A percentile compares a stretch with the other conserved stretches of the same genome.
Evolutionary conservation across 495 filamentous ascomycete species (phyloP).

Genomic region (Staphylotrichum tortipilum): DNA sequence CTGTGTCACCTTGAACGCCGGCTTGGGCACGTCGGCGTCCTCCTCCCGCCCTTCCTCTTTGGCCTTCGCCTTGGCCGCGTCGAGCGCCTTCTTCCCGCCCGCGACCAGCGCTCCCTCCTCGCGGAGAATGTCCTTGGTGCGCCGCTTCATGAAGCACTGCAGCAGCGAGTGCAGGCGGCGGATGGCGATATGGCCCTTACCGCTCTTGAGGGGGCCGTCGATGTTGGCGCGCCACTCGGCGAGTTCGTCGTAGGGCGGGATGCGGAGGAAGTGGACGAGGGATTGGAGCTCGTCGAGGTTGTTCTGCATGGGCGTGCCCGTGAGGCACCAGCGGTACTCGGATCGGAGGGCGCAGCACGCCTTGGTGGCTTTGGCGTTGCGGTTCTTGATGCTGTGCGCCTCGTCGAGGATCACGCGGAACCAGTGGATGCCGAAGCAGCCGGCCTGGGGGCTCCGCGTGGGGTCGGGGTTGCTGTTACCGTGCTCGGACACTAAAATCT

Average conservation of each 20-base stretch:
- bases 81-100: slow-evolving; percentile 48
- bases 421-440: slow-evolving; percentile 88
- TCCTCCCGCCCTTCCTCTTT: slow-evolving; percentile 41
- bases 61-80: slow-evolving; percentile 36
- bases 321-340: slow-evolving; percentile 90
- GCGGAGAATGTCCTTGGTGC: slow-evolving; percentile 91
- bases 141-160: slow-evolving; percentile 92
- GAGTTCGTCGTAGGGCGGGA: slow-evolving; percentile 79
- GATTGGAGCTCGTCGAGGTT: slow-evolving; percentile 96
- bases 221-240: slow-evolving; percentile 82
- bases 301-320: slow-evolving; percentile 94
- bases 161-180: slow-evolving; percentile 71
- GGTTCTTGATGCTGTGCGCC: slow-evolving; percentile 96
- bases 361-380: slow-evolving; percentile 87
- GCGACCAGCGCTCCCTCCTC: slow-evolving; percentile 66
- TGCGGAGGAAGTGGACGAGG: slow-evolving; percentile 84
- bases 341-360: slow-evolving; percentile 72
- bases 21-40: slow-evolving; percentile 27
- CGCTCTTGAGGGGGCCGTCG: slow-evolving; percentile 72
- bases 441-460: slow-evolving; percentile 54
- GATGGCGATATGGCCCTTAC: slow-evolving; percentile 81
- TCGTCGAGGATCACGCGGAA: slow-evolving; percentile 93
- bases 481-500: slow-evolving; percentile 85
- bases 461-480: slow-evolving; percentile 47
- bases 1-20: slow-evolving; percentile 76